Base-by-base conservation (phyloP, 208 protist genomes). In the Leptomonas pyrrhocoris region DNA sequence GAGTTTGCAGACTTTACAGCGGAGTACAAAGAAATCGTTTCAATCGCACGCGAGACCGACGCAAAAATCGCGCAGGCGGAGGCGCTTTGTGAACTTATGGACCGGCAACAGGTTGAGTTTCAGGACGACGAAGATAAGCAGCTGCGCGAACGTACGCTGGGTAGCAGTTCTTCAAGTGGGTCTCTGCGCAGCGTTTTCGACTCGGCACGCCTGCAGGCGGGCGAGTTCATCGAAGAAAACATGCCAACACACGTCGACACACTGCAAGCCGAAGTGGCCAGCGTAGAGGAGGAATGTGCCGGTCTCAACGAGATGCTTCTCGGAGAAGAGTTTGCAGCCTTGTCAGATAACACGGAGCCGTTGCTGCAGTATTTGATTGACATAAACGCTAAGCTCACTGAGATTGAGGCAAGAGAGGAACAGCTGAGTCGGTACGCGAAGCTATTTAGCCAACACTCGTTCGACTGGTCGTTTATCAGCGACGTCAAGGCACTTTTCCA, bases 141-240 rank as follows among this genome's bases (percentile, higher is more conserved):
- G 70, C 77, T 96, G 31, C 91, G 88, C 50, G 91, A 97, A 62
- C 82, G 91, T 48, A 95, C 90, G 15, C 78, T 98, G n/a, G 89
- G 93, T 23, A 92, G 80, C 68, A 79, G 60, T 49, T 79, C 79
- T 15, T 58, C 77, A n/a, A 77, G 73, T 15, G 64, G 70, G 5
- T 96, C 92, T 3, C 81, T 97, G 74, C 88, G 80, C 42, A 89
- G 85, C 25, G 23, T 88, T 1, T 98, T 96, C 79, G 92, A 96
- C 43, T 89, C 96, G 30, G 86, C 88, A 16, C 74, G 90, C 36
- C 40, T 91, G 31, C 87, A 94, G 13, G 90, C 94, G 0, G 91
- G 94, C 57, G 89, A 94, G 43, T 96, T 95, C 73, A 93, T 94
- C 63, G 90, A 95, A 45, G 90, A 96, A 51, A 85, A 94, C 68